Evolutionary conservation across 1,139 yeast genomes (phyloP).

Genomic region (Suhomyces anneliseae): DNA sequence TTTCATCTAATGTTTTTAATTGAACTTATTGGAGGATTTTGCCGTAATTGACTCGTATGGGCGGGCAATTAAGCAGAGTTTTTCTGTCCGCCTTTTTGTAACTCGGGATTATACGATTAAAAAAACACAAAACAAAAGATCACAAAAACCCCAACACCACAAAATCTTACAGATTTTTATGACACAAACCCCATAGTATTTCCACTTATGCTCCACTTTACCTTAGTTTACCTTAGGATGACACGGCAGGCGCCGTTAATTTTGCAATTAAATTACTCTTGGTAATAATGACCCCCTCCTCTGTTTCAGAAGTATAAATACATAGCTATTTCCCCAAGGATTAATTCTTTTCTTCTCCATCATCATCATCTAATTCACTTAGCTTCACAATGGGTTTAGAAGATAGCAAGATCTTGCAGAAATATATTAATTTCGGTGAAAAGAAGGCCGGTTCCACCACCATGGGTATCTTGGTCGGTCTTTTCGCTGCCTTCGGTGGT

Average conservation of each 20-base stretch:
- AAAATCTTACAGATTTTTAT: not conserved
- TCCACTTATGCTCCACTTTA: not conserved
- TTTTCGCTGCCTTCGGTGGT: constrained; percentile 64
- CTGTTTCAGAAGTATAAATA: constrained; percentile 8
- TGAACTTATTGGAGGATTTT: no score
- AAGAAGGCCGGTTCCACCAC: constrained; percentile 51
- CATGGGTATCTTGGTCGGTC: constrained; percentile 48
- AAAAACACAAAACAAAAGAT: not conserved
- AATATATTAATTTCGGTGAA: constrained; percentile 39
- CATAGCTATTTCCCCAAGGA: not conserved
- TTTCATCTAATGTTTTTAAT: no score
- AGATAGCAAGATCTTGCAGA: constrained; percentile 31
- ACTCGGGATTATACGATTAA: not conserved
- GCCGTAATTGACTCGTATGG: no score
- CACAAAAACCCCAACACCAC: not conserved
- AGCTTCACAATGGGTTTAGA: constrained; percentile 36
- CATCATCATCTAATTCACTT: constrained; percentile 1
- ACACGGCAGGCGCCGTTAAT: not conserved
- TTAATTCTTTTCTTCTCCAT: constrained; percentile 1
- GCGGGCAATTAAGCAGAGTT: no score
- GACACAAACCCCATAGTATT: constrained; percentile 1
- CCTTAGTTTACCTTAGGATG: not conserved
- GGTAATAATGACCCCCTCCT: not conserved
- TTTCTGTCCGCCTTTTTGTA: not conserved
- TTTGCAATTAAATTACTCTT: not conserved